Evolutionary conservation across 1,284 basidiomycete species (phyloP).

Genomic region (Rhodofomes roseus): DNA sequence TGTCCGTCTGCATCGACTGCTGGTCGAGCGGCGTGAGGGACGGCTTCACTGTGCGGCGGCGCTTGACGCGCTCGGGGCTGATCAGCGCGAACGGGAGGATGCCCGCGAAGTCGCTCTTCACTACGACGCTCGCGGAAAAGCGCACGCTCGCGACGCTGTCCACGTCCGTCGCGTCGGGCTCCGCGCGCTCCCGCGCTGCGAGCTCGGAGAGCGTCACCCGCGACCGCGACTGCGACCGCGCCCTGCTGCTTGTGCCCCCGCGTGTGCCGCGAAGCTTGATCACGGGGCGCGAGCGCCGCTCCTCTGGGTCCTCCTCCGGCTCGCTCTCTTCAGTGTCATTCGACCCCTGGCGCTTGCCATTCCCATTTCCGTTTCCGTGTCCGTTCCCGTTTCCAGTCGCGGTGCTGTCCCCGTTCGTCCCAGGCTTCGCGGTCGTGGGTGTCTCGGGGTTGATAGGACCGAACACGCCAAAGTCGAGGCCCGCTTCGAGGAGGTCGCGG

Average conservation of each 20-base stretch:
- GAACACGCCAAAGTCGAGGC: constrained; percentile 72
- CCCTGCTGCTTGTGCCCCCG: constrained; percentile 28
- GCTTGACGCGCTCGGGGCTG: constrained; percentile 54
- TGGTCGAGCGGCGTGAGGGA: constrained; percentile 8
- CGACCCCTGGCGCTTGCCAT: constrained; percentile 1
- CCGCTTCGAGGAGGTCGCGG: constrained; percentile 55
- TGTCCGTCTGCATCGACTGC: constrained; percentile 13
- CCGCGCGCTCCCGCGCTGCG: constrained; percentile 42
- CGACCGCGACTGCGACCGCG: constrained; percentile 70
- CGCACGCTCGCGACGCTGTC: constrained; percentile 71
- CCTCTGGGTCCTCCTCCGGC: constrained; percentile 40
- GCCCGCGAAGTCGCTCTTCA: constrained; percentile 49
- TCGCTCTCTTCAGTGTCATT: constrained; percentile 20
- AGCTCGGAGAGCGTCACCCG: constrained; percentile 59
- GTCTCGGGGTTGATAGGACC: constrained; percentile 34
- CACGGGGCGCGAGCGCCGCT: constrained; percentile 60
- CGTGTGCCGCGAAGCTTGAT: constrained; percentile 65
- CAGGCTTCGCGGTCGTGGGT: constrained; percentile 16
- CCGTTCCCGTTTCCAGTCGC: constrained; percentile 30
- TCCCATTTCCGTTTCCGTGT: constrained; percentile 26
- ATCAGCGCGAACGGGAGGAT: constrained; percentile 76
- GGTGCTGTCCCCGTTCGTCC: constrained; percentile 18
- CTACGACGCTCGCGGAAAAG: constrained; percentile 65
- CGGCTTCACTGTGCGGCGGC: constrained; percentile 28
- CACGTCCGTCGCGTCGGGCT: constrained; percentile 52